A percentile compares a stretch with the other conserved stretches of the same genome.
Evolutionary conservation across 2,329 filamentous ascomycete genomes (phyloP).

Genomic region (Verticillium zaregamsianum): DNA sequence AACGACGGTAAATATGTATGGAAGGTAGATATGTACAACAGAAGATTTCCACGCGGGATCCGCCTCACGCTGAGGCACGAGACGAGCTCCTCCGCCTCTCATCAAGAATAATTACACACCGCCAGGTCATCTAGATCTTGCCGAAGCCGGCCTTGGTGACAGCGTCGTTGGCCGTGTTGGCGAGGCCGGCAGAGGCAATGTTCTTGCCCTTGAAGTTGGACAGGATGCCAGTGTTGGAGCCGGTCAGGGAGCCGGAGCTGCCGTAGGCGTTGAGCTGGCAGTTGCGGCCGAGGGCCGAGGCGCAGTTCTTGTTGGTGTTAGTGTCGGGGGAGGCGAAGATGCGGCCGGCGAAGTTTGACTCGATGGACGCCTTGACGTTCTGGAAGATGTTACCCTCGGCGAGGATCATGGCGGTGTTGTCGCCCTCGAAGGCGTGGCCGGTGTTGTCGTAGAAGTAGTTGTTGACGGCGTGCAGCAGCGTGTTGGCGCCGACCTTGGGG

Average conservation of each 20-base stretch:
- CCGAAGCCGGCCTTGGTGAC: constrained; percentile 41
- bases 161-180: constrained; percentile 29
- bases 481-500: constrained; percentile 54
- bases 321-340: constrained; percentile 27
- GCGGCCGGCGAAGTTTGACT: constrained; percentile 25
- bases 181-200: constrained; percentile 37
- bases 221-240: constrained; percentile 44
- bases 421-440: constrained; percentile 55
- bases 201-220: constrained; percentile 48
- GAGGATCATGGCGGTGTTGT: constrained; percentile 34
- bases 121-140: constrained; percentile 24
- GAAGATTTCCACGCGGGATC: neutral
- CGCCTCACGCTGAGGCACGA: neutral
- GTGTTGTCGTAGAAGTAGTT: constrained; percentile 55
- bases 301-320: constrained; percentile 35
- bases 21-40: neutral
- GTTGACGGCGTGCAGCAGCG: constrained; percentile 56
- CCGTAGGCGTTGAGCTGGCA: constrained; percentile 48
- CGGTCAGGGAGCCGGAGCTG: constrained; percentile 30
- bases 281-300: constrained; percentile 38
- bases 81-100: no score
- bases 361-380: constrained; percentile 40
- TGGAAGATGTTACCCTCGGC: constrained; percentile 57
- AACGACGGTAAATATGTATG: neutral
- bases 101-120: neutral